Evolutionary conservation across 768 basidiomycete genomes (phyloP).

Genomic region (Russula dissimulans): DNA sequence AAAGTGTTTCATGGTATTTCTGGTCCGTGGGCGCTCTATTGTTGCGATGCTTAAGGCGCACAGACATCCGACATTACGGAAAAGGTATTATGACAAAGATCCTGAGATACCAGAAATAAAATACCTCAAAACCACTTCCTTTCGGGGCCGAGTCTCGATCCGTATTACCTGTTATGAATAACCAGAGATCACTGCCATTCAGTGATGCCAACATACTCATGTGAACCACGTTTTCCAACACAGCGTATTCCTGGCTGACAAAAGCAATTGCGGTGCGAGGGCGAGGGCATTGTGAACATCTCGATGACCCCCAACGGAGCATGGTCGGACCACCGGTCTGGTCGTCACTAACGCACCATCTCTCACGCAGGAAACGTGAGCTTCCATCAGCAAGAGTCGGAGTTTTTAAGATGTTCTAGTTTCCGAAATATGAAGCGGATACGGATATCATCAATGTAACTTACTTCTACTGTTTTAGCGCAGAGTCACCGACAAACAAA

Average conservation of each 20-base stretch:
- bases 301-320: not conserved
- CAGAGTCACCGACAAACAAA: constrained; percentile 10
- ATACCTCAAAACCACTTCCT: not conserved
- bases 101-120: not conserved
- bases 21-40: constrained; percentile 14
- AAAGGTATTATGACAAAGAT: constrained; percentile 4
- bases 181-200: not conserved
- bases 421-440: constrained; percentile 14
- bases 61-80: not conserved
- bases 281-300: not conserved
- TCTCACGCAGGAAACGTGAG: not conserved
- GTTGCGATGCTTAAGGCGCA: constrained; percentile 13
- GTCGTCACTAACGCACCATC: not conserved
- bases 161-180: not conserved
- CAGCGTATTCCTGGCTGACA: not conserved
- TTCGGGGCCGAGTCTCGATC: not conserved
- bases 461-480: constrained; percentile 14
- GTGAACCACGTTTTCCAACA: not conserved
- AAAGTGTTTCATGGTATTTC: constrained; percentile 9
- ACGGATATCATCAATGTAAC: constrained; percentile 10
- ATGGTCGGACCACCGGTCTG: not conserved
- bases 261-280: not conserved
- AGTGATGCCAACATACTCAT: not conserved
- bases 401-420: constrained; percentile 6
- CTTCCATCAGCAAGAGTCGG: not conserved